Base-by-base conservation (phyloP, 2,329 filamentous ascomycete species). In the Pseudocercospora fuligena region DNA sequence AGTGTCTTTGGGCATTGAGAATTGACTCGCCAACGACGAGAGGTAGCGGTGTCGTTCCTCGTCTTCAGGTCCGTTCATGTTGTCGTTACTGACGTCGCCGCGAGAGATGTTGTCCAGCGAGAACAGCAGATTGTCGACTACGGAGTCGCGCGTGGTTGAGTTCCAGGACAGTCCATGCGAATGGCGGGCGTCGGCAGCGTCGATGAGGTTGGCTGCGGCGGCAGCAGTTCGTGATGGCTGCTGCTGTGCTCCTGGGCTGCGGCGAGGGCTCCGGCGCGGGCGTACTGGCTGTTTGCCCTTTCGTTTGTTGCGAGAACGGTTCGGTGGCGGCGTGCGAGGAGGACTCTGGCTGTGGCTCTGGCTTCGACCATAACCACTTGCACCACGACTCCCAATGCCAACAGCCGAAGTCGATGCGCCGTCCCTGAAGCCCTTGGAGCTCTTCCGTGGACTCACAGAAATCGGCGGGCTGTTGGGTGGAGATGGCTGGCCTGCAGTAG, bases 91-190 rank as follows among this genome's bases (percentile, higher is more conserved):
- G 23, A 68, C 49, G 65, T 69, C 66, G 21, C 56, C 58, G 33
- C 64, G 67, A 21, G 86, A 90, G 76, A 94, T 89, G 79, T 94
- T 91, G 80, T 97, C 94, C 70, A 99, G 89, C 47, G 94, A 97
- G 71, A 95, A 85, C 67, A 98, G 88, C 90, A 99, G 95, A 79
- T 97, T 97, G 80, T 95, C 91, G 66, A 99, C 93, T 72, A 99
- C 89, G 40, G 94, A 97, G 76, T 97, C 92, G 72, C 94, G 89
- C 47, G 92, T 92, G 69, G 92, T 88, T 58, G 91, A 88, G 60
- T 90, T 90, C 74, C 97, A 85, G 65, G 92, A 94, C 69, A 97
- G 85, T 78, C 97, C 94, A 83, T 97, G 94, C 58, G 91, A 93
- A 80, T 94, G 74, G 46, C 65, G 65, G 47, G 49, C 61, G 27